A percentile compares a stretch with the other conserved stretches of the same genome.
phyloP scores from a whole-genome alignment of 148 eudicot species.

The Selenicereus undatus region DNA sequence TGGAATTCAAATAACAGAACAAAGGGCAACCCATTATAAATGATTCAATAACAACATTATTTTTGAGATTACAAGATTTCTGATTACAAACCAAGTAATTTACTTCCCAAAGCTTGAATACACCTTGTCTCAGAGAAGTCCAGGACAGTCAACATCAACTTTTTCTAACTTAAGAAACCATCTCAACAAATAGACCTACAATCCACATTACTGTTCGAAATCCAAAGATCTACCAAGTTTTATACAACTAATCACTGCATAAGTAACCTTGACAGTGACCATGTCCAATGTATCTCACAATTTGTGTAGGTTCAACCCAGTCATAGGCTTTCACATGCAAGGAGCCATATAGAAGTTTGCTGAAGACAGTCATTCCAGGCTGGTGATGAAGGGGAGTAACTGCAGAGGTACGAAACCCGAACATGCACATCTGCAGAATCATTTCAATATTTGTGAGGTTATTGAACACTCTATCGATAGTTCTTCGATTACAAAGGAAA shows the following conservation, averaged over 20 bases:
- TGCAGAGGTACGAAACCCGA: slow-evolving; percentile 82
- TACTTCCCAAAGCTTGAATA: slow-evolving; percentile 69
- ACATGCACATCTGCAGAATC: slow-evolving; percentile 86
- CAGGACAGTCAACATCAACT: not conserved
- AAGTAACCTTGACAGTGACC: slow-evolving; percentile 47
- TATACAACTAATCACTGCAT: not conserved
- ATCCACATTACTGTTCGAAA: not conserved
- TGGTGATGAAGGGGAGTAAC: slow-evolving; percentile 96
- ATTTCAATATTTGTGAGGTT: not conserved
- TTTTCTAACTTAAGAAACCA: not conserved
- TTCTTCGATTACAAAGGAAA: not conserved
- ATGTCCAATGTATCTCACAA: slow-evolving; percentile 39
- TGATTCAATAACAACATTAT: not conserved
- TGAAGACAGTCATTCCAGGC: slow-evolving; percentile 94
- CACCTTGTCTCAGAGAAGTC: not conserved
- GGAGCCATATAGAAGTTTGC: slow-evolving; percentile 96
- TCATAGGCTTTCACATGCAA: slow-evolving; percentile 95
- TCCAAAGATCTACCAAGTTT: not conserved
- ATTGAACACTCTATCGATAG: not conserved
- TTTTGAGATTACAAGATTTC: not conserved
- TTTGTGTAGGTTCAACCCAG: slow-evolving; percentile 81
- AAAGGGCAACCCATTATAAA: not conserved
- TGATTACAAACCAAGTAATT: not conserved
- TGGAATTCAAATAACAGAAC: slow-evolving; percentile 12
- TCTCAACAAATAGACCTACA: not conserved